Percentiles rank a stretch among this genome's conserved stretches.
These are phyloP conservation scores for Debaryomyces robertsiae DNA, from an alignment of 1,139 yeast genomes.

Conservation along the genomic window DNA sequence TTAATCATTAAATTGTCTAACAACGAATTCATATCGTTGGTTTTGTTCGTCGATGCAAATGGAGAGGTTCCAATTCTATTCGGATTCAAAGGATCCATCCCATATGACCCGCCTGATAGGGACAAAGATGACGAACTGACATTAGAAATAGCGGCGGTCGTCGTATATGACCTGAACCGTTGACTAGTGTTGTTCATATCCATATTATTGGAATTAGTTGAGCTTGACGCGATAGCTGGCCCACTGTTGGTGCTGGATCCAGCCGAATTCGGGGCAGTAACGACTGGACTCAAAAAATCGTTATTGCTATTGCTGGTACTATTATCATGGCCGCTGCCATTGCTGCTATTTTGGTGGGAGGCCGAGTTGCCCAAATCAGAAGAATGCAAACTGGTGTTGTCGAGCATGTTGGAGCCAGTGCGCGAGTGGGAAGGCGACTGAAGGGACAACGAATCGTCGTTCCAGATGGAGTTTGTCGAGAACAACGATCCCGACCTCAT, in stretches of 20 bases:
- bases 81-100: constrained; percentile 18
- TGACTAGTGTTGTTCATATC: constrained; percentile 10
- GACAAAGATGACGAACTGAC: constrained; percentile 15
- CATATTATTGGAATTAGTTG: constrained; percentile 1
- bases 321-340: constrained; percentile 18
- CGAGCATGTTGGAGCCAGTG: constrained; percentile 17
- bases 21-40: constrained; percentile 33
- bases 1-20: constrained; percentile 38
- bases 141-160: constrained; percentile 40
- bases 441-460: constrained; percentile 37
- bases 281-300: constrained; percentile 35
- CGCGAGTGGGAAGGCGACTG: constrained; percentile 23
- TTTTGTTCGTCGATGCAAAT: constrained; percentile 18
- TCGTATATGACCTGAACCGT: constrained; percentile 53
- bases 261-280: constrained; percentile 28
- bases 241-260: constrained; percentile 12
- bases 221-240: constrained; percentile 9
- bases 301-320: constrained; percentile 16
- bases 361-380: constrained; percentile 15
- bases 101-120: constrained; percentile 12
- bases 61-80: constrained; percentile 20
- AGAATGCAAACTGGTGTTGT: constrained; percentile 19
- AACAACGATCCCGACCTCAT: constrained; percentile 49
- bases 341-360: constrained; percentile 15
- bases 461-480: constrained; percentile 51